Evolutionary conservation across 768 basidiomycete genomes (phyloP), one percentile per base, ranked within the genome.

Genomic region (Nidularia sp.): DNA sequence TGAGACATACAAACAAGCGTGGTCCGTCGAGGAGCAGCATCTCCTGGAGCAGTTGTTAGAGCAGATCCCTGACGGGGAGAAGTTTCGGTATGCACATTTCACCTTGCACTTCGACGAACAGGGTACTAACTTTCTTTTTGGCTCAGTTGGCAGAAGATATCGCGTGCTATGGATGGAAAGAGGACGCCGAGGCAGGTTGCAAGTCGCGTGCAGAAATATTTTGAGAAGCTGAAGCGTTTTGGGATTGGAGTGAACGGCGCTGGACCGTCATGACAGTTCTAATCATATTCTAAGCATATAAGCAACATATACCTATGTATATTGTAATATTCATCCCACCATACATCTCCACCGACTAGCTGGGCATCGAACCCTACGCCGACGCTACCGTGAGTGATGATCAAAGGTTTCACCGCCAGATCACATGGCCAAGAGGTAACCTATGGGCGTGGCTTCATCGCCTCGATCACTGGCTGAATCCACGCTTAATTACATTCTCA

Each of bases 181-280:
- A 70, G 90, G 52, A 91, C 90, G 3, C 84, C 90, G 3, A 70
- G 89, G 54, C 90, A 93, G 70, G 90, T 93, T n/a, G 89, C 89
- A 35, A 90, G 88, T 70, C 79, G 89, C 13, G 90, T 93, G 50
- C 90, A 93, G 60, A 93, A 93, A 67, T 92, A 91, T 66, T 86
- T 90, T 64, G 87, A 87, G 64, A 92, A 91, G 72, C 65, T 92
- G 65, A 89, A 85, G 69, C 78, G 79, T 56, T 90, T 84, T 65
- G 88, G 89, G 34, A 60, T 86, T 47, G 78, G 59, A 10, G 49
- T 62, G 13, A 51, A 55, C 43, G 53, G 33, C 41, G 48, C 34
- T 34, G 46, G 34, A n/a, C 10, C 1, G 31, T 39, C 42, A 22
- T 49, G 45, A 47, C 22, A 49, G 39, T 7, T 34, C 29, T 51